Conservation (phyloP, 2,329 filamentous ascomycete genomes). For the Hortaea sp. region DNA sequence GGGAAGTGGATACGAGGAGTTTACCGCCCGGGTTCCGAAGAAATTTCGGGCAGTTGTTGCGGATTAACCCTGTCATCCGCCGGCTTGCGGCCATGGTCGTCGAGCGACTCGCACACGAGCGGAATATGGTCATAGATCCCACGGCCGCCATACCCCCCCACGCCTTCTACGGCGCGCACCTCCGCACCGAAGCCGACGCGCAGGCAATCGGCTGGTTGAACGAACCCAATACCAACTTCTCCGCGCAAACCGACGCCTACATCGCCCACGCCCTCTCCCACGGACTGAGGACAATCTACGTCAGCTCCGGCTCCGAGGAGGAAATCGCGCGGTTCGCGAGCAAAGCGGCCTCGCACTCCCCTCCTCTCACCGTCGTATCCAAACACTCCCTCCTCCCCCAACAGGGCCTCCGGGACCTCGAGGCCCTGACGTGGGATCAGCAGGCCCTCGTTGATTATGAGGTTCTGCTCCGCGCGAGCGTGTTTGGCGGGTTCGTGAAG, state of each 20-base stretch:
- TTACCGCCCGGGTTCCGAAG: slow-evolving; percentile 15
- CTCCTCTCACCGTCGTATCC: slow-evolving; percentile 30
- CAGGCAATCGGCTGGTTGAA: slow-evolving; percentile 21
- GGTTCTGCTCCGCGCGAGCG: slow-evolving; percentile 35
- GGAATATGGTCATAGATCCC: slow-evolving; percentile 19
- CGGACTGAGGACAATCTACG: slow-evolving; percentile 30
- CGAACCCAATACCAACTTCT: slow-evolving; percentile 21
- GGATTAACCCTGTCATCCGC: slow-evolving; percentile 14
- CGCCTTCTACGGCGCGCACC: slow-evolving; percentile 30
- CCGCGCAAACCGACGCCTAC: slow-evolving; percentile 29
- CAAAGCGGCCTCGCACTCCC: slow-evolving; percentile 26
- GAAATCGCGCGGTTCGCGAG: slow-evolving; percentile 29
- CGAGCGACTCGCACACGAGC: slow-evolving; percentile 21
- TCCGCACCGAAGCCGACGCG: slow-evolving; percentile 30
- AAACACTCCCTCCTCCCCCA: slow-evolving; percentile 35
- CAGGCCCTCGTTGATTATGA: slow-evolving; percentile 43
- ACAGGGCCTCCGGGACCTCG: slow-evolving; percentile 26
- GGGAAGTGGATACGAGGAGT: slow-evolving; percentile 22
- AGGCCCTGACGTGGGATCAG: slow-evolving; percentile 38
- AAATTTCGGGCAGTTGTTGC: slow-evolving; percentile 20
- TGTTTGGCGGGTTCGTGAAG: slow-evolving; percentile 36
- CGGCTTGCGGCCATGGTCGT: slow-evolving; percentile 26
- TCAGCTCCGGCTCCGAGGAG: slow-evolving; percentile 33
- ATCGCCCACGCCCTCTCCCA: slow-evolving; percentile 24
- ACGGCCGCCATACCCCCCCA: slow-evolving; percentile 15